Evolutionary conservation across 1,284 basidiomycete genomes (phyloP).

Genomic region (Ganoderma lucidum): DNA sequence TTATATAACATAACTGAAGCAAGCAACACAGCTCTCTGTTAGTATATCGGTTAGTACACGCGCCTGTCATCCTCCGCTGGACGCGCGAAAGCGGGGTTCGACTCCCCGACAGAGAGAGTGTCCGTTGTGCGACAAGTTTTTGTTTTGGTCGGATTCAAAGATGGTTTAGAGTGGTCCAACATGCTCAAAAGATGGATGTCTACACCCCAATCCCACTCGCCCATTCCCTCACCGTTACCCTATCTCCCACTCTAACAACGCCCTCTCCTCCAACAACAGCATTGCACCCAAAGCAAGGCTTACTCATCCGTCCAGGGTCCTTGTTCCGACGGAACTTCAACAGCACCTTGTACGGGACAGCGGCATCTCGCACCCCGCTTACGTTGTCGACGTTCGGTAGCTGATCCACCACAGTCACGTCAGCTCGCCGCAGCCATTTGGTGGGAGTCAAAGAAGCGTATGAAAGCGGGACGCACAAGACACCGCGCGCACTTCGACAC

Average conservation of each 20-base stretch:
- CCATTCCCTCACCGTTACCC: slow-evolving; percentile 57
- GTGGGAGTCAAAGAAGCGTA: slow-evolving; percentile 10
- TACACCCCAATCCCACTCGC: slow-evolving; percentile 31
- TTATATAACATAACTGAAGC: background rate
- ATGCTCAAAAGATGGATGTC: background rate
- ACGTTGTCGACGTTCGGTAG: slow-evolving; percentile 75
- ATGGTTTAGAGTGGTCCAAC: too few species aligned
- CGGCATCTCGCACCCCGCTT: slow-evolving; percentile 71
- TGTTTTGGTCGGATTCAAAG: too few species aligned
- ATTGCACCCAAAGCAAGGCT: slow-evolving; percentile 72
- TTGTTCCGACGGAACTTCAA: slow-evolving; percentile 71
- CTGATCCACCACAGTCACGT: slow-evolving; percentile 44
- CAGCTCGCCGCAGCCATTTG: background rate
- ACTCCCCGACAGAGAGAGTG: slow-evolving; percentile 53
- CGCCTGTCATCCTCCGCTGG: slow-evolving; percentile 23
- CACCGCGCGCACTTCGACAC: slow-evolving; percentile 76
- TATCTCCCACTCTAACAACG: slow-evolving; percentile 63
- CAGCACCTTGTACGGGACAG: slow-evolving; percentile 77
- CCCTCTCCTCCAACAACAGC: slow-evolving; percentile 58
- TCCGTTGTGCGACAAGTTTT: background rate
- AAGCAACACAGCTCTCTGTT: slow-evolving; percentile 22
- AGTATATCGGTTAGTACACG: slow-evolving; percentile 34
- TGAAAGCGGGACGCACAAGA: slow-evolving; percentile 57
- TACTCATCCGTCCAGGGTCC: slow-evolving; percentile 54
- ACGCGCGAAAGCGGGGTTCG: slow-evolving; percentile 53